Base-by-base conservation (phyloP, 2,329 filamentous ascomycete genomes). In the Karstenula rhodostoma region DNA sequence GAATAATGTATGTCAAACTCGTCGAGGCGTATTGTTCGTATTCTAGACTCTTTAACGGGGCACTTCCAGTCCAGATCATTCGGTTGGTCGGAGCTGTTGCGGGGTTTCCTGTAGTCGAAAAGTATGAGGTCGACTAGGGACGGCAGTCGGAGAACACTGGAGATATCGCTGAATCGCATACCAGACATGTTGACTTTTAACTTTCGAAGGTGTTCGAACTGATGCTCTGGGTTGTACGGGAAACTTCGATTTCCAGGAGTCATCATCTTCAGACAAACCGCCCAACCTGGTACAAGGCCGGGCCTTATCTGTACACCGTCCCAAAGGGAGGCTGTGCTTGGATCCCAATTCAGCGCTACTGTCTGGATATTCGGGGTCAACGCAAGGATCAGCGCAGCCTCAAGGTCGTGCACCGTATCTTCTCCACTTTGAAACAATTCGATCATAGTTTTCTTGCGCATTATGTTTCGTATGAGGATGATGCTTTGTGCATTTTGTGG, bases 311-410 rank as follows among this genome's bases (percentile, higher is more conserved):
- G n/a, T n/a, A n/a, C n/a, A n/a, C n/a, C n/a, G n/a, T n/a, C n/a
- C n/a, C n/a, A n/a, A n/a, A n/a, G n/a, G n/a, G n/a, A n/a, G n/a
- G n/a, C n/a, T n/a, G n/a, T n/a, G n/a, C 35, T n/a, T n/a, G 49
- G 17, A 8, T 4, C 23, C 40, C 9, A 22, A 15, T 44, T 44
- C 9, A 54, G 10, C 12, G 51, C 37, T 29, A 54, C 17, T 9
- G 40, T 23, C 51, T 46, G 37, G 17, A 54, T 25, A 13, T 54
- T 54, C 13, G 51, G 37, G 13, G 51, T 23, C 35, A 54, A 44
- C 19, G 51, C 37, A 44, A 54, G 15, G 19, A 54, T 54, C 33
- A 54, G 35, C 9, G 51, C 51, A 46, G 51, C 40, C 40, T 54
- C 51, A 4, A 54, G 8, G 15, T 22, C 27, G 8, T 44, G n/a